These are phyloP conservation scores for Pyrenochaeta sp. DNA, from an alignment of 2,329 filamentous ascomycete genomes.

Conservation along the genomic window DNA sequence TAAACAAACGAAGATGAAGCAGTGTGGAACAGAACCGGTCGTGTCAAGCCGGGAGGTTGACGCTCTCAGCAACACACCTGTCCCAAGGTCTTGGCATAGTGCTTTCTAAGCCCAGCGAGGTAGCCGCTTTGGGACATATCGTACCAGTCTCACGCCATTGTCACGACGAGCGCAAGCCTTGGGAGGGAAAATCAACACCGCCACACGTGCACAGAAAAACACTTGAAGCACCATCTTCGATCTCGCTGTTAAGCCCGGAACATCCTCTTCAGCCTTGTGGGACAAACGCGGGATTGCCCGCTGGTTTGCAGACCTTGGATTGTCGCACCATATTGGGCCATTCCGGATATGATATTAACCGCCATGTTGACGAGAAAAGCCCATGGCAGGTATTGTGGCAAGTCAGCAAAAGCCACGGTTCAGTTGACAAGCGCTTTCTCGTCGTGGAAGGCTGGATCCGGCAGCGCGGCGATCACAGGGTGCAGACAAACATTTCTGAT, in stretches of 20 bases:
- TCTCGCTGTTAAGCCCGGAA: constrained; percentile 11
- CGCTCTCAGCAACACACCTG: not conserved
- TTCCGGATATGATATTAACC: not conserved
- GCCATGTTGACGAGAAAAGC: not conserved
- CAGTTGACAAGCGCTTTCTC: not conserved
- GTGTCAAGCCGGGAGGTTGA: too few species aligned
- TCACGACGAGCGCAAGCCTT: constrained; percentile 8
- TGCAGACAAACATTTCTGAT: not conserved
- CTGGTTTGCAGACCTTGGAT: constrained; percentile 7
- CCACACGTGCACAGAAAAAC: constrained; percentile 18
- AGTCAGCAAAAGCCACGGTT: not conserved
- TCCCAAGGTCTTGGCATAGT: constrained; percentile 4
- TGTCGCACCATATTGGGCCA: not conserved
- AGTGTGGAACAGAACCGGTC: not conserved
- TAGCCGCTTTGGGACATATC: constrained; percentile 12
- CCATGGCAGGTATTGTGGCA: not conserved
- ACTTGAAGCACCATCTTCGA: not conserved
- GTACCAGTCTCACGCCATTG: constrained; percentile 27
- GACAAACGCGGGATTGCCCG: constrained; percentile 20
- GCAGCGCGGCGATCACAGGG: not conserved
- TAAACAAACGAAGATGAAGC: not conserved
- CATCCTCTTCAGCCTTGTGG: constrained; percentile 20
- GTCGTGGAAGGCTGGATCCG: not conserved
- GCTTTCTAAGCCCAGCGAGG: constrained; percentile 1
- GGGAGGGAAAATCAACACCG: constrained; percentile 11